Evolutionary conservation across 2,329 filamentous ascomycete species (phyloP).

Genomic region (Fusarium nodosum): DNA sequence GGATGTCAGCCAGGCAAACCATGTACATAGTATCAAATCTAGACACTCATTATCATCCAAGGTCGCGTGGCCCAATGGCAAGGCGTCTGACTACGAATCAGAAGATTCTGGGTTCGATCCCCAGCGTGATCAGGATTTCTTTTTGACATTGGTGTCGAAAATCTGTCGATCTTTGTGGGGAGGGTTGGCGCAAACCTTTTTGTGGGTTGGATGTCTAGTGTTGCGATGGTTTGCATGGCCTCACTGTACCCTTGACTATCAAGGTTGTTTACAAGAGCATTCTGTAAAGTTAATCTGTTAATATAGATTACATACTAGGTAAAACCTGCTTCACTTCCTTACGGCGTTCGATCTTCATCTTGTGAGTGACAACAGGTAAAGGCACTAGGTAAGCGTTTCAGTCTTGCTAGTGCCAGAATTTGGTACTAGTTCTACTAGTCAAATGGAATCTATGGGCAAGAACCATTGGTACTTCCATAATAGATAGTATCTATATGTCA

Average conservation of each 20-base stretch:
- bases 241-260: background rate
- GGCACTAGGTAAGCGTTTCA: background rate
- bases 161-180: background rate
- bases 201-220: background rate
- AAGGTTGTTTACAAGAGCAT: background rate
- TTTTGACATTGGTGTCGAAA: background rate
- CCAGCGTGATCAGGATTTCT: slow-evolving; percentile 40
- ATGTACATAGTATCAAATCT: background rate
- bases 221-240: background rate
- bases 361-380: background rate
- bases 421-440: background rate
- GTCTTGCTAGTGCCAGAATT: background rate
- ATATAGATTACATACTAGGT: background rate
- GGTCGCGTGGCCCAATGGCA: slow-evolving; percentile 52
- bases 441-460: background rate
- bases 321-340: background rate
- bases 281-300: background rate
- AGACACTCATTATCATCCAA: background rate
- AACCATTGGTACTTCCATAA: background rate
- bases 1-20: background rate
- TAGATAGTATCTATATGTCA: background rate
- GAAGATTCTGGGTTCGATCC: slow-evolving; percentile 54
- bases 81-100: slow-evolving; percentile 54
- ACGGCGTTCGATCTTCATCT: background rate
- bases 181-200: background rate